These are phyloP conservation scores for Curvularia lunata DNA, from an alignment of 2,329 filamentous ascomycete species.

Conservation along the genomic window DNA sequence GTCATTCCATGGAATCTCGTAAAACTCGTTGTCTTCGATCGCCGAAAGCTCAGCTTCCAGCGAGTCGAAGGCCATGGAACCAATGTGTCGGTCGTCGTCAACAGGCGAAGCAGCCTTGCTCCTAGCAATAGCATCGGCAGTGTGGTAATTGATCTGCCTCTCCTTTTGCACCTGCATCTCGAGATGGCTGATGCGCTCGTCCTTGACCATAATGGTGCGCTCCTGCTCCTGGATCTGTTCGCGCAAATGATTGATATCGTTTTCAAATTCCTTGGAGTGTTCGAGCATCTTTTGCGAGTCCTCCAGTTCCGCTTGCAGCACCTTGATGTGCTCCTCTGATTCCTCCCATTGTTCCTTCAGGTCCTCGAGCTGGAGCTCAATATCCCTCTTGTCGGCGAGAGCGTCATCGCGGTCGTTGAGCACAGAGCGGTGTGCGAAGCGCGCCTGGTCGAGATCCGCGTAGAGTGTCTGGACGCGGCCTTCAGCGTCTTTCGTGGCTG, in stretches of 20 bases:
- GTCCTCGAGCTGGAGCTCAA: slow-evolving; percentile 18
- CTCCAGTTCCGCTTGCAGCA: slow-evolving; percentile 22
- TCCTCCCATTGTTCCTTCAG: slow-evolving; percentile 21
- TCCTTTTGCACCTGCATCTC: slow-evolving; percentile 31
- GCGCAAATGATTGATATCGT: slow-evolving; percentile 21
- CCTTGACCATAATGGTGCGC: slow-evolving; percentile 29
- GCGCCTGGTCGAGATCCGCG: slow-evolving; percentile 3
- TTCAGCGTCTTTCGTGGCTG: slow-evolving; percentile 3
- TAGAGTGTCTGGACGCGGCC: slow-evolving; percentile 2
- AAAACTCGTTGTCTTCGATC: slow-evolving; percentile 12
- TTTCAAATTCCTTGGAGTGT: slow-evolving; percentile 15
- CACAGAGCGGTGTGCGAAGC: slow-evolving; percentile 2
- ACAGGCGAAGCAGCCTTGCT: slow-evolving; percentile 21
- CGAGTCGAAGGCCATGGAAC: slow-evolving; percentile 14
- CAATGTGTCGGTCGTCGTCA: slow-evolving; percentile 12
- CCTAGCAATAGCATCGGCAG: slow-evolving; percentile 16
- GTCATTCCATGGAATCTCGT: slow-evolving; percentile 17
- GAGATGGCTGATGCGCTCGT: slow-evolving; percentile 33
- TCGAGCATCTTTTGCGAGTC: slow-evolving; percentile 10
- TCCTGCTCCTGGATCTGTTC: slow-evolving; percentile 16
- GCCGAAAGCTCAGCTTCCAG: slow-evolving; percentile 25
- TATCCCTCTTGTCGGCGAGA: slow-evolving; percentile 6
- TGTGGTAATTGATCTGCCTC: slow-evolving; percentile 15
- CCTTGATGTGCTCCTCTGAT: slow-evolving; percentile 8
- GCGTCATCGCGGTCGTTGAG: slow-evolving; percentile 4